phyloP scores from a whole-genome alignment of 75 land plant species.

The Sequoia sempervirens region DNA sequence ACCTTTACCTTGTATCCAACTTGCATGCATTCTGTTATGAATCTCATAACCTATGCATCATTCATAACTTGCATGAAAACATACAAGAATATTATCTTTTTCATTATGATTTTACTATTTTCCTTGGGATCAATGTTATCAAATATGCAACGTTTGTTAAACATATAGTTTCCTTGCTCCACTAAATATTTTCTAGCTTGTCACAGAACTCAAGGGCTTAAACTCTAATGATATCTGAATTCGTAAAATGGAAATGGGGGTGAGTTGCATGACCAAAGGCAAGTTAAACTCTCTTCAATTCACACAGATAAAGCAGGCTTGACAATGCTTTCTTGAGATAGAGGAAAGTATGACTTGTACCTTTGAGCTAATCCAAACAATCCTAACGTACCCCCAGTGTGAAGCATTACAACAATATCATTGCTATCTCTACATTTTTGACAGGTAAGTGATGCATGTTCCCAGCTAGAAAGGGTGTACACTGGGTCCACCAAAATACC shows the following conservation, averaged over 20 bases:
- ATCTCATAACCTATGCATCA: background rate
- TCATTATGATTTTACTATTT: background rate
- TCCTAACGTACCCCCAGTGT: conserved; percentile 95
- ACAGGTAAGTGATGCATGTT: conserved; percentile 39
- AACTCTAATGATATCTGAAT: background rate
- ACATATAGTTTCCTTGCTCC: background rate
- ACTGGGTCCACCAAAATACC: conserved; percentile 91
- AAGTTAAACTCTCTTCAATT: background rate
- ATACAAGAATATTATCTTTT: background rate
- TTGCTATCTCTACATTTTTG: conserved; percentile 5
- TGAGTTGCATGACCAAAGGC: background rate
- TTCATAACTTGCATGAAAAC: too few relatives aligned
- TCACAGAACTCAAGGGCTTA: background rate
- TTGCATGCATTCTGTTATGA: background rate
- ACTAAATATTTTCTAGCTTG: background rate
- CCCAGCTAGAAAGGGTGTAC: conserved; percentile 92
- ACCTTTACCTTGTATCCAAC: background rate
- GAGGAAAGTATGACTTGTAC: conserved; percentile 50
- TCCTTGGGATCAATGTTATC: background rate
- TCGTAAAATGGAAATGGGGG: background rate
- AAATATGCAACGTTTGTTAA: background rate
- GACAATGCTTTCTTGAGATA: background rate
- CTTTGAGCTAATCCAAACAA: conserved; percentile 96
- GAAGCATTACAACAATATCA: conserved; percentile 66
- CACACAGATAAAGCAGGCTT: background rate